These are phyloP conservation scores for Ogataea paradorogensis DNA, from an alignment of 805 yeast genomes.

Conservation along the genomic window DNA sequence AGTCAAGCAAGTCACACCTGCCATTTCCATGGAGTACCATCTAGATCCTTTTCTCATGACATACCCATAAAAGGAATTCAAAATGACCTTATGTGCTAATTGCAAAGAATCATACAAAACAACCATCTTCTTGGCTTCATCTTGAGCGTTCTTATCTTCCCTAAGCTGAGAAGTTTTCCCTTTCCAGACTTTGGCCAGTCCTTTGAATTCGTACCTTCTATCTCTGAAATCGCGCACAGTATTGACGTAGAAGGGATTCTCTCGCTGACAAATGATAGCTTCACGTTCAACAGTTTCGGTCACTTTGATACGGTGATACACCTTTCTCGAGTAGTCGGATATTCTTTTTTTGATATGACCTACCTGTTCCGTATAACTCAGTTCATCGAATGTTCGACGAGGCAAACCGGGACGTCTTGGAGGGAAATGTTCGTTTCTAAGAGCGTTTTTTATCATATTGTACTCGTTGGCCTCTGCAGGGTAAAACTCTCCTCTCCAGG, in stretches of 20 bases:
- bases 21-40: slow-evolving; percentile 99
- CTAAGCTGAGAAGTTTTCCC: slow-evolving; percentile 62
- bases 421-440: slow-evolving; percentile 76
- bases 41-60: slow-evolving; percentile 99
- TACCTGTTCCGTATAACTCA: slow-evolving; percentile 77
- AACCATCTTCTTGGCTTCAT: slow-evolving; percentile 92
- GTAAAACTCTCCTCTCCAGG: slow-evolving; percentile 96
- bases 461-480: slow-evolving; percentile 93
- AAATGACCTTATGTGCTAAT: slow-evolving; percentile 93
- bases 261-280: slow-evolving; percentile 94
- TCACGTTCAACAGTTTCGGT: slow-evolving; percentile 85
- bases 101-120: slow-evolving; percentile 93
- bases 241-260: slow-evolving; percentile 93
- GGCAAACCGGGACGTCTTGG: slow-evolving; percentile 55
- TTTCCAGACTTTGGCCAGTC: slow-evolving; percentile 91
- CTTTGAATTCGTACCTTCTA: slow-evolving; percentile 93
- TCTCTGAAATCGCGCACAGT: slow-evolving; percentile 95
- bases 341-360: slow-evolving; percentile 69
- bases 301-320: slow-evolving; percentile 74
- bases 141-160: slow-evolving; percentile 58
- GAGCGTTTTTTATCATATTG: slow-evolving; percentile 79
- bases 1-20: slow-evolving; percentile 96
- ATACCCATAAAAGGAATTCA: slow-evolving; percentile 95
- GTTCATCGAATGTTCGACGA: slow-evolving; percentile 66
- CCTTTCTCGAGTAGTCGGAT: slow-evolving; percentile 80